phyloP scores from a whole-genome alignment of 345 rosid genomes.

The Syzygium aromaticum region DNA sequence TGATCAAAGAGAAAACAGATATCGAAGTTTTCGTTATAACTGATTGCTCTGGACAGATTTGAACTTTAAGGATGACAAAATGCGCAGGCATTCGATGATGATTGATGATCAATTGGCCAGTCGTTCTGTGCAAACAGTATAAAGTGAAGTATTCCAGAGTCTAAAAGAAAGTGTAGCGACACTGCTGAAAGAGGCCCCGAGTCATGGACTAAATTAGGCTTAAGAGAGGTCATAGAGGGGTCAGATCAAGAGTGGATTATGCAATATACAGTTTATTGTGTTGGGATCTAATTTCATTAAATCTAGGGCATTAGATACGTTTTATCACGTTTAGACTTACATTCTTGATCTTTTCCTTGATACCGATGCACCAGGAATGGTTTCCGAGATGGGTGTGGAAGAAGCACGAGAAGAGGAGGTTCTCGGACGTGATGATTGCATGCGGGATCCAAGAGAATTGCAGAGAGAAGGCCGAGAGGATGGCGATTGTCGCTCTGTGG shows the following conservation, averaged over 20 bases:
- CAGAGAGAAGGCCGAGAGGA: neutral
- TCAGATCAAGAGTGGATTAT: neutral
- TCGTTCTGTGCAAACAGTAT: neutral
- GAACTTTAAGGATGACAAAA: neutral
- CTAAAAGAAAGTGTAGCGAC: neutral
- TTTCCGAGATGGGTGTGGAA: conserved; percentile 6
- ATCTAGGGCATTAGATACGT: neutral
- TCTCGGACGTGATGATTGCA: neutral
- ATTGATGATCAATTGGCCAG: neutral
- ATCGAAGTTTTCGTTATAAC: neutral
- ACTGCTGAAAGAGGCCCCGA: neutral
- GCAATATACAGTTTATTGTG: neutral
- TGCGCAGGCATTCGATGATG: neutral
- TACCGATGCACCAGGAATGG: neutral
- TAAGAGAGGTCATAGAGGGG: neutral
- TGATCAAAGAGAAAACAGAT: neutral
- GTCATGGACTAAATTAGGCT: neutral
- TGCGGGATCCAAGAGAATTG: conserved; percentile 3
- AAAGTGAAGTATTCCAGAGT: neutral
- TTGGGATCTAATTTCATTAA: neutral
- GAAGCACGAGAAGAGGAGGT: neutral
- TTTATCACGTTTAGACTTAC: neutral
- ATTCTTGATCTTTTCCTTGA: neutral
- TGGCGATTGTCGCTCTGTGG: conserved; percentile 3
- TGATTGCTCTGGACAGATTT: neutral